Evolutionary conservation across 768 basidiomycete species (phyloP).

Genomic region (Hebeloma cylindrosporum): DNA sequence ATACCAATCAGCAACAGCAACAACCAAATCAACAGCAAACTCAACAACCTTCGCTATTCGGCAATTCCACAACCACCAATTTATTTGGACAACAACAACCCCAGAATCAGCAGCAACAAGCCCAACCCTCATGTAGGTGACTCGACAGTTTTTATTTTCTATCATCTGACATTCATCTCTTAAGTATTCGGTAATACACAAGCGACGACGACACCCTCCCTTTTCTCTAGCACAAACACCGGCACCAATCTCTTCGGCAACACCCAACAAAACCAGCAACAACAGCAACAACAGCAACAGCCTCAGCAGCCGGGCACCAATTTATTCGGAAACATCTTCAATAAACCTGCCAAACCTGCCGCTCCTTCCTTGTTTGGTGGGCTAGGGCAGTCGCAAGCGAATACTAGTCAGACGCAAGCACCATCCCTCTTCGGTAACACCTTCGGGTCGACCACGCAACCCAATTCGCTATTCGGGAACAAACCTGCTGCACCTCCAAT

Average conservation of each 20-base stretch:
- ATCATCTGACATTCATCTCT: not conserved
- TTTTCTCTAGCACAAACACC: slow-evolving; percentile 19
- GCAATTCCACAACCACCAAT: slow-evolving; percentile 7
- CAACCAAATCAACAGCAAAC: slow-evolving; percentile 23
- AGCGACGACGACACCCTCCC: slow-evolving; percentile 17
- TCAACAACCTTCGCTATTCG: slow-evolving; percentile 25
- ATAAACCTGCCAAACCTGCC: slow-evolving; percentile 41
- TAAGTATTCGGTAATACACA: slow-evolving; percentile 21
- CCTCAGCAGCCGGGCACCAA: slow-evolving; percentile 34
- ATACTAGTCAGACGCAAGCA: slow-evolving; percentile 29
- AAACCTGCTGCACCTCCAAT: slow-evolving; percentile 53
- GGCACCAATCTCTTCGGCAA: slow-evolving; percentile 24
- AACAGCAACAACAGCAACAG: slow-evolving; percentile 27
- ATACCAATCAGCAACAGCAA: slow-evolving; percentile 16
- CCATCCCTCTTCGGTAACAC: slow-evolving; percentile 51
- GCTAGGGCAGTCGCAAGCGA: slow-evolving; percentile 42
- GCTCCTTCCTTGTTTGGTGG: slow-evolving; percentile 40
- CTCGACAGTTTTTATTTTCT: not conserved
- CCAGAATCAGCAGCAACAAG: slow-evolving; percentile 23
- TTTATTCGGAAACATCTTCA: slow-evolving; percentile 43
- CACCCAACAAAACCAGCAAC: slow-evolving; percentile 28
- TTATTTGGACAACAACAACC: slow-evolving; percentile 22
- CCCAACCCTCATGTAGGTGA: slow-evolving; percentile 18
- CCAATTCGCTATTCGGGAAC: slow-evolving; percentile 46
- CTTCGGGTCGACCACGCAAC: slow-evolving; percentile 43